phyloP scores from a whole-genome alignment of 2,329 filamentous ascomycete genomes.

The Blumeria graminis region DNA sequence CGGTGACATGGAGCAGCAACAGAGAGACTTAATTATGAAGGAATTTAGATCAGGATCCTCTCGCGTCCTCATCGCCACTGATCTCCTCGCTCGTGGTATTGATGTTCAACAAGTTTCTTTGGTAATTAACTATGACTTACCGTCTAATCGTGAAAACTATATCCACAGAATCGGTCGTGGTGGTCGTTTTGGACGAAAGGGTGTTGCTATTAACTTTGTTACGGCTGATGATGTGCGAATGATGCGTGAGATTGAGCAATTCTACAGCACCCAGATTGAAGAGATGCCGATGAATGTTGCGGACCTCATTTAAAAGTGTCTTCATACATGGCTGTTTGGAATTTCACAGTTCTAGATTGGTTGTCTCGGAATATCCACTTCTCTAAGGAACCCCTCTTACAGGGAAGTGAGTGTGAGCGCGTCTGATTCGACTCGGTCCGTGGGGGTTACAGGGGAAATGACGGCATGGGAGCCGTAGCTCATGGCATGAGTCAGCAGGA shows the following conservation, averaged over 20 bases:
- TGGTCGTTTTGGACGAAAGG: constrained; percentile 98
- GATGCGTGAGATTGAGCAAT: constrained; percentile 99
- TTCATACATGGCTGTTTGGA: neutral
- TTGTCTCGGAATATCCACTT: neutral
- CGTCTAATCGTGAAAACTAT: constrained; percentile 99
- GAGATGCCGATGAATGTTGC: constrained; percentile 97
- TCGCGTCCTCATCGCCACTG: constrained; percentile 94
- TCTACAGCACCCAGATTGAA: constrained; percentile 99
- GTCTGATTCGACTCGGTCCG: neutral
- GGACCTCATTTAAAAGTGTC: constrained; percentile 38
- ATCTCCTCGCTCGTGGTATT: constrained; percentile 96
- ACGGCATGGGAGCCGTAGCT: no score
- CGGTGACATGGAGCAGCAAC: constrained; percentile 94
- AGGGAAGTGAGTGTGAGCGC: neutral
- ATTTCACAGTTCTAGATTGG: neutral
- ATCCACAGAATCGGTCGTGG: constrained; percentile 99
- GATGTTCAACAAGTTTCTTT: constrained; percentile 98
- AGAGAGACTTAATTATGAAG: constrained; percentile 99
- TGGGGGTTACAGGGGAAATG: neutral
- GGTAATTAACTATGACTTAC: constrained; percentile 99
- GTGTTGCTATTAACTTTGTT: constrained; percentile 99
- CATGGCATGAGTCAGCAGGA: no score
- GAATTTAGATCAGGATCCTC: constrained; percentile 98
- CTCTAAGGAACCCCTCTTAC: neutral
- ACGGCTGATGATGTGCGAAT: constrained; percentile 97